Evolutionary conservation across 176 grass and related monocot species (phyloP).

Genomic region (Aegilops tauschii): DNA sequence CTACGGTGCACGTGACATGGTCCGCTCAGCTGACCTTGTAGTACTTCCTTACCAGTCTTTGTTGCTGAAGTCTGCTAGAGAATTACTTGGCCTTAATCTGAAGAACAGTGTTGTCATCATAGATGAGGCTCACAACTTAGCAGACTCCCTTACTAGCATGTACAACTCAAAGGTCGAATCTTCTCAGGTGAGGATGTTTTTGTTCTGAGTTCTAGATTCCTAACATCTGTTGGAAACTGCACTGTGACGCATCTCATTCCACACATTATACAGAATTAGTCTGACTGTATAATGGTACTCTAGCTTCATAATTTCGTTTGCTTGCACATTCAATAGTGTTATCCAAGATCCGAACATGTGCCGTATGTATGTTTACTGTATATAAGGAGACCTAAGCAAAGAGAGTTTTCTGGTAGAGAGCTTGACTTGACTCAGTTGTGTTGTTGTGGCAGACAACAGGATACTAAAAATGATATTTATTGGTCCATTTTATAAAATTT

Average conservation of each 20-base stretch:
- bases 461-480: neutral
- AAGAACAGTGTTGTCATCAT: slow-evolving; percentile 89
- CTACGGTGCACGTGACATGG: slow-evolving; percentile 74
- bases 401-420: neutral
- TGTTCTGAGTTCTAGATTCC: neutral
- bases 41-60: slow-evolving; percentile 93
- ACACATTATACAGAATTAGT: neutral
- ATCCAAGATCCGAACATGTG: neutral
- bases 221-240: neutral
- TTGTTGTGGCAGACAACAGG: neutral
- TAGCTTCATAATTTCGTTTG: neutral
- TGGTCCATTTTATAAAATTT: neutral
- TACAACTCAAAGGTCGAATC: slow-evolving; percentile 76
- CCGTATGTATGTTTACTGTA: neutral
- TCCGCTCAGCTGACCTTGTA: slow-evolving; percentile 70
- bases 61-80: slow-evolving; percentile 79
- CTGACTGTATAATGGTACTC: neutral
- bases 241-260: neutral
- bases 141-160: slow-evolving; percentile 80
- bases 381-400: neutral
- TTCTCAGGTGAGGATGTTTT: slow-evolving; percentile 52
- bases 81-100: slow-evolving; percentile 84
- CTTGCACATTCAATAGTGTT: slow-evolving; percentile 19
- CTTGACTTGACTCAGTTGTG: neutral
- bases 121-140: slow-evolving; percentile 94